Evolutionary conservation across 2,329 filamentous ascomycete species (phyloP), one percentile per base, ranked within the genome.

Genomic region (Verticillium nonalfalfae): DNA sequence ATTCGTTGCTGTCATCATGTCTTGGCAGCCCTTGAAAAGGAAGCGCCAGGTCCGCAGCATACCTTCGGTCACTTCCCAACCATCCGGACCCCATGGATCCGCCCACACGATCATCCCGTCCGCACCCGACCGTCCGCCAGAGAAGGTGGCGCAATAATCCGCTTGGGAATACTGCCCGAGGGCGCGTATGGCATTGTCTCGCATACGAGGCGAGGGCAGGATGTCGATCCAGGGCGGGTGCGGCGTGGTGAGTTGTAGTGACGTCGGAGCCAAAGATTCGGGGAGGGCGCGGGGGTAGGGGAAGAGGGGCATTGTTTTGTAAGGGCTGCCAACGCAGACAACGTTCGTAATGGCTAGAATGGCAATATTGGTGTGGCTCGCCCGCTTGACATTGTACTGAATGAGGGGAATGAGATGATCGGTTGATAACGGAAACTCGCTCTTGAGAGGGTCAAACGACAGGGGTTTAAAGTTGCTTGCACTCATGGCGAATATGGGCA

Each of bases 51-150:
- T 71, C 34, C 64, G 64, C 58, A 73, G 65, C 65, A 80, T 80
- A 1, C 69, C 68, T 58, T 74, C 71, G 0, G 72, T 78, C 4
- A 79, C 65, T 65, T 80, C 78, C 78, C 77, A 80, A 50, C 73
- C 75, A 5, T 67, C 62, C 2, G 71, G 60, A 34, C 70, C 62
- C 71, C 77, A 79, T 10, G 77, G 75, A 21, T 74, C 70, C 11
- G 69, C 69, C 76, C 77, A 79, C 11, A 75, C 72, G 31, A 67
- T 34, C 7, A 68, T 4, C 39, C 66, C 66, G 5, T 31, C n/a
- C 2, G 9, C 3, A 18, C n/a, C 45, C 4, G 45, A 10, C 3
- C n/a, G 7, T 3, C 9, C 9, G 2, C 45, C 18, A 18, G n/a
- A 10, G 15, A 50, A 18, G 45, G n/a, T 50, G 18, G 7, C n/a